Evolutionary conservation across 1,284 basidiomycete species (phyloP), one percentile per base, ranked within the genome.

Genomic region (Rhodotorula sp.): DNA sequence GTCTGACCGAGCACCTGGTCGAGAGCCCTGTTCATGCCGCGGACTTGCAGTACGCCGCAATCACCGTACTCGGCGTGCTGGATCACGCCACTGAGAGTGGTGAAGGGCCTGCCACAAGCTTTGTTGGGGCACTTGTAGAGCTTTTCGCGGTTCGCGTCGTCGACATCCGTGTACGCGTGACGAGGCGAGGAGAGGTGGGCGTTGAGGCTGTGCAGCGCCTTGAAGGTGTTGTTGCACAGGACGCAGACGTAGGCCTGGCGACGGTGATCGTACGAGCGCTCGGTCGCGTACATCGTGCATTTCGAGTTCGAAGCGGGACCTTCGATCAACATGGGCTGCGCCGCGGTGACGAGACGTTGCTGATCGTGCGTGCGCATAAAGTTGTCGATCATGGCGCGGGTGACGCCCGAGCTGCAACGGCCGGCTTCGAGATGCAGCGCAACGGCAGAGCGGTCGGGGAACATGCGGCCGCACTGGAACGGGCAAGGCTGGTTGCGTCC

Each of bases 161-260:
- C 54, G 24, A 20, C 45, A 29, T 22, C 24, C 30, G 54, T 20
- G 29, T 51, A 53, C 5, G 66, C 45, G 77, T 55, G 87, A 82
- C 76, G 85, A 83, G 70, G 82, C 81, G 83, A 84, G 62, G 78
- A 78, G 51, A 87, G 81, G 72, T 88, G 86, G 68, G 83, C 80
- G 73, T 87, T 85, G 60, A 88, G 80, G 14, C 76, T 80, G 0
- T 42, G 14, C 12, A 86, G 80, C 0, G 79, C 76, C 42, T 72
- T n/a, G 62, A 83, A 85, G 3, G 59, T 68, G 17, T 58, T 68
- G 73, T 86, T 82, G 75, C 86, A 87, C 22, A 87, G 79, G 71
- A 84, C 84, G 77, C 86, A 87, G 75, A 87, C 85, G 75, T 82
- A 87, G 24, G 33, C 30, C 15, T 29, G 20, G 30, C 20, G 37